These are phyloP conservation scores for Umbilicaria muhlenbergii DNA, from an alignment of 495 filamentous ascomycete genomes.

Conservation along the genomic window DNA sequence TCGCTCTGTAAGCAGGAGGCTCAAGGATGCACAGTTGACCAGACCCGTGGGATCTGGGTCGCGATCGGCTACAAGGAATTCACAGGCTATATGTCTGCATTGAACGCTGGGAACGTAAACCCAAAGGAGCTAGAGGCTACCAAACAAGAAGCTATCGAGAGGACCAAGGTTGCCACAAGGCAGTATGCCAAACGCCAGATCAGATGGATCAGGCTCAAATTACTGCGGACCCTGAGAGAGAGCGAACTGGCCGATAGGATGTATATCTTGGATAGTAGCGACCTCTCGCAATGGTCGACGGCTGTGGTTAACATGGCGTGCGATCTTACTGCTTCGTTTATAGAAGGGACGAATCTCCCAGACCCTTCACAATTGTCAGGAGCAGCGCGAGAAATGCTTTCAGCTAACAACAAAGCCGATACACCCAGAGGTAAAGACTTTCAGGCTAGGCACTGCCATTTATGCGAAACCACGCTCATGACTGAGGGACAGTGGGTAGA, in stretches of 20 bases:
- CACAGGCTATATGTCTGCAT: conserved; percentile 45
- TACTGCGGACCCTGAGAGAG: conserved; percentile 46
- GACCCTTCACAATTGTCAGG: conserved; percentile 45
- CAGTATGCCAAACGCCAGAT: conserved; percentile 77
- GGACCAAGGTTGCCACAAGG: conserved; percentile 61
- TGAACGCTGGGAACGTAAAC: conserved; percentile 19
- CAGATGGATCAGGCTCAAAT: conserved; percentile 73
- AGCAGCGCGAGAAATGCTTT: conserved; percentile 37
- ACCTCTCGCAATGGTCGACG: conserved; percentile 37
- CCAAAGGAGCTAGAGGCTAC: conserved; percentile 27
- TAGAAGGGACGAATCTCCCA: conserved; percentile 38
- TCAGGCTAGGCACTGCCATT: conserved; percentile 46
- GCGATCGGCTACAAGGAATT: conserved; percentile 95
- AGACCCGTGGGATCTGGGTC: conserved; percentile 75
- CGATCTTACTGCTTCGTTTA: conserved; percentile 41
- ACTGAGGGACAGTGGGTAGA: conserved; percentile 59
- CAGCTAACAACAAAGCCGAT: conserved; percentile 31
- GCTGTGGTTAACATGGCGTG: conserved; percentile 49
- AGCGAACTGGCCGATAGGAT: conserved; percentile 35
- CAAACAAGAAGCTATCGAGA: conserved; percentile 30
- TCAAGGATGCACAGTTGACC: conserved; percentile 42
- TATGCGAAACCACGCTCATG: conserved; percentile 52
- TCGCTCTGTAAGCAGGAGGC: conserved; percentile 30
- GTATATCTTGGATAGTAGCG: conserved; percentile 62
- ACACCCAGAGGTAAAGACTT: conserved; percentile 25